Evolutionary conservation across 2,329 filamentous ascomycete genomes (phyloP), one percentile per base, ranked within the genome.

Genomic region (Mariannaea elegans): DNA sequence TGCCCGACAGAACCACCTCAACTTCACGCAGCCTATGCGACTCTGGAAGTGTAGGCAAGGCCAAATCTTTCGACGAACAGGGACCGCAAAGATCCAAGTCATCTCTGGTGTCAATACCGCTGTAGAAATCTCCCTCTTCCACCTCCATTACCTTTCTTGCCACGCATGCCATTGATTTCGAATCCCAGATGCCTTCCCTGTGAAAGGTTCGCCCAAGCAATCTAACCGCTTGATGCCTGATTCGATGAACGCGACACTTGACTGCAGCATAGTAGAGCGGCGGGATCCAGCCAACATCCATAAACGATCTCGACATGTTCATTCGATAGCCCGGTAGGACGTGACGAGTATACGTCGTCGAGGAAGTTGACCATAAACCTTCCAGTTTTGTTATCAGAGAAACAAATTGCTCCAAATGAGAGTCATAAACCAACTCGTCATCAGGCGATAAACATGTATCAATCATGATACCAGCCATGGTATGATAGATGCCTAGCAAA

Each of bases 211-310:
- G 59, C 16, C 67, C 65, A 0, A 81, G 63, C 1, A 80, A 57
- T 3, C 58, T 63, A 1, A 78, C 63, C 0, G 79, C 79, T 32
- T 79, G 76, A 0, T 72, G 59, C 32, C 82, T 75, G 8, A 83
- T 67, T 4, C 68, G 66, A 38, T 74, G 76, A 2, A 76, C 68
- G 0, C 82, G 79, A 39, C 82, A 85, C 59, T 84, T 83, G 3
- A 80, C 54, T 0, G 79, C 81, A 2, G 75, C 66, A 59, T 76
- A 83, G 59, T 82, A 83, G 3, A 83, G 71, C 0, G 79, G 76
- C 7, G 79, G 72, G 9, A 82, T 73, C 70, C 78, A 80, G 8
- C 81, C 81, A 9, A 80, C 71, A 56, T 83, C 80, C 4, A 72
- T 64, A 13, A 77, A 73, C 2, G 75, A 74, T 8, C 65, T 60